phyloP scores from a whole-genome alignment of 257 asterid genomes.

The Galeopsis tetrahit region DNA sequence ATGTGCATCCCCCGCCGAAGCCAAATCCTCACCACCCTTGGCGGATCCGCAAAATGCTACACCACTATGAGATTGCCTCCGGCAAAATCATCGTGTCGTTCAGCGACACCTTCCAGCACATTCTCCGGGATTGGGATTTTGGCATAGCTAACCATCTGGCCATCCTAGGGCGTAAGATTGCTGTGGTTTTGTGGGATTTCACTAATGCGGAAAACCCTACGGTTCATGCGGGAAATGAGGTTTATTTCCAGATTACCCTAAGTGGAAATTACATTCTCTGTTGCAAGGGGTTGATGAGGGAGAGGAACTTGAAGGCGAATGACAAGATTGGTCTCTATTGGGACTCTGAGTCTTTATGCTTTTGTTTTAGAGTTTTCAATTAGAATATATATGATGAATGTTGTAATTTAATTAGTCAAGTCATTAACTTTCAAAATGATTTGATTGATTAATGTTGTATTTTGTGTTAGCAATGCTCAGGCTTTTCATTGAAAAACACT shows the following conservation, averaged over 20 bases:
- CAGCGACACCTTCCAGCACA: conserved; percentile 45
- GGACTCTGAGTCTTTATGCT: conserved; percentile 38
- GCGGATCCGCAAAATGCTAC: conserved; percentile 51
- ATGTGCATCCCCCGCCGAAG: conserved; percentile 41
- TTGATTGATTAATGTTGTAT: too few relatives aligned
- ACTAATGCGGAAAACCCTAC: conserved; percentile 42
- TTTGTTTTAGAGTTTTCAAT: conserved; percentile 41
- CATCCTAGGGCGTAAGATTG: conserved; percentile 38
- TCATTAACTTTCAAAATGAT: not conserved
- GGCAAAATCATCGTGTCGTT: conserved; percentile 44
- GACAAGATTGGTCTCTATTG: conserved; percentile 57
- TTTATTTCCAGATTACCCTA: conserved; percentile 42
- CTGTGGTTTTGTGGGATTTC: conserved; percentile 56
- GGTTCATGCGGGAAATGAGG: conserved; percentile 31
- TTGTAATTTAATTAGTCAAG: not conserved
- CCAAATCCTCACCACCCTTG: conserved; percentile 54
- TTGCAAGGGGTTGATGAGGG: conserved; percentile 50
- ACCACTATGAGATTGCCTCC: conserved; percentile 36
- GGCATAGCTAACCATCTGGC: conserved; percentile 44
- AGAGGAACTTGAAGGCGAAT: conserved; percentile 37
- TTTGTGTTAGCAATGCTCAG: too few relatives aligned
- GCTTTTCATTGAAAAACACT: too few relatives aligned
- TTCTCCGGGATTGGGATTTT: conserved; percentile 58
- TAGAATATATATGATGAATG: not conserved
- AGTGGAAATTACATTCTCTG: conserved; percentile 39